Evolutionary conservation across 2,329 filamentous ascomycete species (phyloP), one percentile per base, ranked within the genome.

Genomic region (Diaporthe citriasiana): DNA sequence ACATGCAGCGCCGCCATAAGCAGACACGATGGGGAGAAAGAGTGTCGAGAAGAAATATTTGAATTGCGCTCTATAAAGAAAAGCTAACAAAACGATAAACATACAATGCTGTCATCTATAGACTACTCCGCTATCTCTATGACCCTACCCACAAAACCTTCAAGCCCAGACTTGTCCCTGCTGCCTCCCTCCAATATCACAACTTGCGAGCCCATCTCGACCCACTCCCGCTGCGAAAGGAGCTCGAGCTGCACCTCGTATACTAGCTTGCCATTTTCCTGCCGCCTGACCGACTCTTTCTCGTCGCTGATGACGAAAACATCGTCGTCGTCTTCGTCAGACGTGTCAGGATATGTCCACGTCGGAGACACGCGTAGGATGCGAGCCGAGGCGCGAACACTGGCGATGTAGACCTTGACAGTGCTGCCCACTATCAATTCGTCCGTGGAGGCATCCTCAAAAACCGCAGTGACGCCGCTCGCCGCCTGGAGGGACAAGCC

Each of bases 371-470:
- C 87, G 42, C 89, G 88, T 35, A 93, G 81, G 1, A 98, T 90
- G 74, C 93, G 92, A 0, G 95, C 95, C 0, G 93, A 91, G 1
- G 95, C 93, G 12, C 96, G 90, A 19, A 98, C 92, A 80, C 95
- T 98, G 25, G 94, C 95, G 53, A 95, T 90, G 79, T 98, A 98
- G 0, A 96, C 90, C 40, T 97, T 95, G 7, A 95, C 92, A 45
- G 93, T 86, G 53, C 89, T 92, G 1, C 94, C 93, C 0, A 91
- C 84, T 0, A 89, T 87, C 9, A 98, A 85, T 1, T 89, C 85
- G 33, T 88, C 89, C 0, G 92, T 89, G 65, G 93, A 90, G 0
- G 87, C 82, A 7, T 92, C 89, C 0, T 89, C 85, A 79, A 98
- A 97, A 0, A 89, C 87, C 0, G 94, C 95, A 1, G 90, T 91